These are phyloP conservation scores for Tagetes patula DNA, from an alignment of 129 eudicot genomes.

Conservation along the genomic window DNA sequence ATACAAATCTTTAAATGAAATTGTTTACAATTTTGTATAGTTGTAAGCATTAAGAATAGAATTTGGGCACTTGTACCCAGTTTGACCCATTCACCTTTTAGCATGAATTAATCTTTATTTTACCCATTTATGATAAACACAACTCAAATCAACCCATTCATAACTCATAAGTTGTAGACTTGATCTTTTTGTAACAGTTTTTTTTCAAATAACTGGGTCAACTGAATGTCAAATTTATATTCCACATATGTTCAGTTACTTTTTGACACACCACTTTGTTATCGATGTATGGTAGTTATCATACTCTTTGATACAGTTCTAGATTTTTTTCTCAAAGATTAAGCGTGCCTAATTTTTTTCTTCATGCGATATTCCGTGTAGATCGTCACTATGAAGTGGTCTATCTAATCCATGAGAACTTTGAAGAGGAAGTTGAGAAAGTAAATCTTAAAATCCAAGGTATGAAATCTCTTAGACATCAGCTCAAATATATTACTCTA, in stretches of 20 bases:
- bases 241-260: not conserved
- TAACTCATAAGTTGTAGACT: not conserved
- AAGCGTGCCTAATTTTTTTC: not conserved
- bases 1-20: not conserved
- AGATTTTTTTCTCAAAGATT: not conserved
- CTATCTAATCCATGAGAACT: constrained; percentile 79
- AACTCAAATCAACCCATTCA: not conserved
- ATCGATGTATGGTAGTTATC: not conserved
- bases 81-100: no score
- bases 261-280: not conserved
- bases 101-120: no score
- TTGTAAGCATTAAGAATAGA: no score
- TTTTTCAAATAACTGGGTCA: not conserved
- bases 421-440: constrained; percentile 66
- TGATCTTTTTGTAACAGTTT: not conserved
- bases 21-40: not conserved
- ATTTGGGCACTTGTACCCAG: no score
- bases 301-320: not conserved
- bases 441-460: constrained; percentile 85
- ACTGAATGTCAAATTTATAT: not conserved
- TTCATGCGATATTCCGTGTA: constrained; percentile 29
- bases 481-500: not conserved
- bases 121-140: not conserved
- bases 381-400: constrained; percentile 98
- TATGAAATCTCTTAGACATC: constrained; percentile 18